Evolutionary conservation across 2,329 filamentous ascomycete species (phyloP), one percentile per base, ranked within the genome.

Genomic region (Diaporthe citrichinensis): DNA sequence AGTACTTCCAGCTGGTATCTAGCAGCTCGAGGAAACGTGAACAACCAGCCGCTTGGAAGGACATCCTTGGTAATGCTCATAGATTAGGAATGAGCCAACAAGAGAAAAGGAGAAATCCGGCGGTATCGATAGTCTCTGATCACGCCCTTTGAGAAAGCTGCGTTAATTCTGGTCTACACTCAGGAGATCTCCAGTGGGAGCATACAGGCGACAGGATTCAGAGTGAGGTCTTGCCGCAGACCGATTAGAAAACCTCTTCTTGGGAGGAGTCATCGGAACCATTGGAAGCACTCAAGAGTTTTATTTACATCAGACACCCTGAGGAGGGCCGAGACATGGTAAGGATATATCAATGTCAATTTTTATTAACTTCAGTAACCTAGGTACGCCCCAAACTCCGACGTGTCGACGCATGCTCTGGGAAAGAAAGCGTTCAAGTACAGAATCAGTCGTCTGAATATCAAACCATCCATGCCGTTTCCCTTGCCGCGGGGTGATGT

Each of bases 301-400:
- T 2, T 20, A 8, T 10, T 7, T 28, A 39, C 5, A 20, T 14
- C 14, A 46, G 12, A 10, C 14, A 53, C 7, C 20, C 2, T 17
- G 14, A 10, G 14, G 14, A 12, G 20, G 34, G 9, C 34, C 46
- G 1, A 25, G 15, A 41, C 9, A 55, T 41, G n/a, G 10, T 41
- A 41, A 31, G 8, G 25, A 53, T 69, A 28, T 68, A 55, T 69
- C 49, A 41, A 55, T 65, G 49, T 31, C 46, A 53, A 65, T 46
- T 36, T 72, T 41, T 4, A 65, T 62, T 57, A 55, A 73, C 15
- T 61, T 46, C 17, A 31, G 28, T 55, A 25, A 73, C 71, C 71
- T 65, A 73, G 25, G 46, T 55, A 65, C 58, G 58, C 58, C 71
- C 49, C 7, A 23, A 73, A 73, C 59, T 55, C 58, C 71, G 28